Conservation (phyloP, 148 eudicot species). For the Drosera capensis region DNA sequence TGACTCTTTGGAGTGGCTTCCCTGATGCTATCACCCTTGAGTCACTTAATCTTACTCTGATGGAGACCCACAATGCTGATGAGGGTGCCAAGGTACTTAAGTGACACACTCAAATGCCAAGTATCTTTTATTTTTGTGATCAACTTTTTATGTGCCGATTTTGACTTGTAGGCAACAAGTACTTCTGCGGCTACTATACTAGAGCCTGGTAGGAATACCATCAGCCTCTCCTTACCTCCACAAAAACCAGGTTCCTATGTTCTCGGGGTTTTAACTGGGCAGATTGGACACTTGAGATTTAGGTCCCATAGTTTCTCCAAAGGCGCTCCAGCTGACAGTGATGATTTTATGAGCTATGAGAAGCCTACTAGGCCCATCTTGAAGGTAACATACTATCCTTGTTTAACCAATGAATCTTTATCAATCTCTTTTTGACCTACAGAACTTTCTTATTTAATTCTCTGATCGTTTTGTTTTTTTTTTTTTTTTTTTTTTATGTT, state of each 20-base stretch:
- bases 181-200: conserved; percentile 54
- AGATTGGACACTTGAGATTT: conserved; percentile 89
- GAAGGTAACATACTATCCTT: conserved; percentile 41
- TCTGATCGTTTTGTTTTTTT: too few relatives aligned
- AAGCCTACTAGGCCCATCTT: conserved; percentile 92
- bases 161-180: conserved; percentile 45
- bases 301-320: conserved; percentile 95
- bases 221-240: conserved; percentile 71
- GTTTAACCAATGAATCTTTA: too few relatives aligned
- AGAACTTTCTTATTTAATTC: too few relatives aligned
- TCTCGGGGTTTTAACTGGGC: conserved; percentile 91
- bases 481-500: conserved; percentile 4
- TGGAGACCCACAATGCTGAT: conserved; percentile 76
- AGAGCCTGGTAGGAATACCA: conserved; percentile 78
- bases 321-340: conserved; percentile 87
- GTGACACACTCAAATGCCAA: too few relatives aligned
- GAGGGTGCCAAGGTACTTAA: conserved; percentile 98
- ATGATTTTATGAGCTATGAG: conserved; percentile 98
- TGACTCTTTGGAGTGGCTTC: conserved; percentile 91
- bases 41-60: conserved; percentile 73
- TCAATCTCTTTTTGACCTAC: too few relatives aligned
- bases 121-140: too few relatives aligned
- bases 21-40: conserved; percentile 94
- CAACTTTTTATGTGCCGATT: background rate
- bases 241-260: conserved; percentile 98